Percentiles rank a stretch among this genome's conserved stretches.
These are phyloP conservation scores for Cronartium ribicola DNA, from an alignment of 1,284 basidiomycete species.

Conservation along the genomic window DNA sequence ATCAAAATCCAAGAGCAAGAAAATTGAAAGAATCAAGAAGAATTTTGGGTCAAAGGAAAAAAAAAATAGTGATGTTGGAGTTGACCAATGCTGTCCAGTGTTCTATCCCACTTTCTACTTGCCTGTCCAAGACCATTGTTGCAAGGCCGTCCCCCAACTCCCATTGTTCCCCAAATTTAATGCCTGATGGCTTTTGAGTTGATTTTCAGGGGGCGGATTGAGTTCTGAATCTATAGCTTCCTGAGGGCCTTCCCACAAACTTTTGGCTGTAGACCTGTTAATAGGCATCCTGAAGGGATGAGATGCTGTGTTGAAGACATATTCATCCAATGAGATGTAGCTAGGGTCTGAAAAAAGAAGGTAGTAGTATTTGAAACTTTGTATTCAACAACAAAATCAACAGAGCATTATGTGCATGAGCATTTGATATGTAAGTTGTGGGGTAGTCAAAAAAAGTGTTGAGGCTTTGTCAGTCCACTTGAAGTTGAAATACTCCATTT, in stretches of 20 bases:
- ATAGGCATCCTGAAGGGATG: slow-evolving; percentile 38
- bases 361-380: slow-evolving; percentile 47
- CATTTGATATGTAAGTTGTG: slow-evolving; percentile 43
- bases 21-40: too few relatives aligned
- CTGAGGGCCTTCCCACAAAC: slow-evolving; percentile 22
- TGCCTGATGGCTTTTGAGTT: background rate
- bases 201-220: slow-evolving; percentile 25
- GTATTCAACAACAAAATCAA: background rate
- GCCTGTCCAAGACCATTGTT: slow-evolving; percentile 34
- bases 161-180: background rate
- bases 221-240: slow-evolving; percentile 9
- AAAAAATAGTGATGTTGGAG: too few relatives aligned
- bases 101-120: too few relatives aligned
- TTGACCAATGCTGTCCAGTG: too few relatives aligned
- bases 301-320: slow-evolving; percentile 56
- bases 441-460: background rate
- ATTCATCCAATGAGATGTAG: slow-evolving; percentile 58
- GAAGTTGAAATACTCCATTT: too few relatives aligned
- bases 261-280: background rate
- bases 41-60: too few relatives aligned
- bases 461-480: background rate
- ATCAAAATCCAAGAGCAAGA: too few relatives aligned
- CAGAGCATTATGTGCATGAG: background rate
- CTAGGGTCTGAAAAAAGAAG: slow-evolving; percentile 57
- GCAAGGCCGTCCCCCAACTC: slow-evolving; percentile 21